A percentile compares a stretch with the other conserved stretches of the same genome.
Evolutionary conservation across 768 basidiomycete genomes (phyloP).

Genomic region (Coprinellus micaceus): DNA sequence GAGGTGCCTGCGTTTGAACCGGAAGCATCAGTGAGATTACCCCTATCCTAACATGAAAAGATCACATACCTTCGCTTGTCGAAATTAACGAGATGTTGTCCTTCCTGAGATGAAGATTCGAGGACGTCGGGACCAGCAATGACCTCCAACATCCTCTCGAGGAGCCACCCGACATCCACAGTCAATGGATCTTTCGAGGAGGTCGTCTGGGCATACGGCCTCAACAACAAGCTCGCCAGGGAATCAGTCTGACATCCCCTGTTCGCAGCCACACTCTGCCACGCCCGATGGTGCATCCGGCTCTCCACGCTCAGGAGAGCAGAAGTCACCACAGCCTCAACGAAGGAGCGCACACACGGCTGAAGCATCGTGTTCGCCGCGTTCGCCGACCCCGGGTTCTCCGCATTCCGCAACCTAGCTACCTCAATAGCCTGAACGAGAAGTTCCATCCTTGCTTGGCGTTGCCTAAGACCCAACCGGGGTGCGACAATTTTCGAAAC

Average conservation of each 20-base stretch:
- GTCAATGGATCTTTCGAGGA: conserved; percentile 51
- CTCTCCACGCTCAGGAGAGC: conserved; percentile 77
- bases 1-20: conserved; percentile 47
- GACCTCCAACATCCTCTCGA: conserved; percentile 79
- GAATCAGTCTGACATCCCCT: conserved; percentile 65
- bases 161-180: conserved; percentile 77
- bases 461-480: conserved; percentile 55
- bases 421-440: conserved; percentile 72
- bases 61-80: conserved; percentile 69
- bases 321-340: conserved; percentile 72
- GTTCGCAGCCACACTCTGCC: conserved; percentile 65
- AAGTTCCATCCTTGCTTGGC: conserved; percentile 72
- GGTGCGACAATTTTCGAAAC: conserved; percentile 65
- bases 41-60: background rate
- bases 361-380: conserved; percentile 42
- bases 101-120: conserved; percentile 49
- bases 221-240: conserved; percentile 51
- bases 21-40: conserved; percentile 4
- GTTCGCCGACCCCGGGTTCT: conserved; percentile 18
- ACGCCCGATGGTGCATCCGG: conserved; percentile 72
- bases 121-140: conserved; percentile 71
- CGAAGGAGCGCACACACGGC: conserved; percentile 73
- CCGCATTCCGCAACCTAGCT: conserved; percentile 57
- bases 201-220: conserved; percentile 43
- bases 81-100: conserved; percentile 66